Base-by-base conservation (phyloP, 345 rosid genomes). In the Capsella bursapastoris region DNA sequence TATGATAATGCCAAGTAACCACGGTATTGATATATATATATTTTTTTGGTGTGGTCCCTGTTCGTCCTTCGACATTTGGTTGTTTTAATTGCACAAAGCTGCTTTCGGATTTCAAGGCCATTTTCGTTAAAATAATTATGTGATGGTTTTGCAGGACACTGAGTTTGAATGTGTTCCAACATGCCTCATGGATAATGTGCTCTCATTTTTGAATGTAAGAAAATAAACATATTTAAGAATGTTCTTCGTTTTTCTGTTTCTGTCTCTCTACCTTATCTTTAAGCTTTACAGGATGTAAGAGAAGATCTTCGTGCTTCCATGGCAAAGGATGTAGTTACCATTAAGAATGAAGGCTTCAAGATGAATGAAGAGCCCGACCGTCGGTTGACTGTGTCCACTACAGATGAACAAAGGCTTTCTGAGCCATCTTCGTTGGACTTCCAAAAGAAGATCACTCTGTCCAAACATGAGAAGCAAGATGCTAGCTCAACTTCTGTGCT, bases 121-220 rank as follows among this genome's bases (percentile, higher is more conserved):
- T 37, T 22, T 8, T 58, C 12, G 0, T 47, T 48, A 48, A 51
- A 28, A 61, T n/a, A 5, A 18, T 45, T 68, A 40, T 6, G 2
- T 63, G 78, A 72, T 78, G 58, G 57, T 61, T 53, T 40, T 80
- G 85, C 82, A 94, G 98, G 96, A 89, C 63, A 81, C 79, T 27
- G 90, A 84, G 65, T 94, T 94, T 82, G 98, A 94, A 84, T 94
- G 96, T 74, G 97, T 91, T 80, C 90, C 98, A 74, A 83, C 83
- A 53, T 94, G 95, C 78, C 90, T 91, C 59, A 86, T 91, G 98
- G 98, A 94, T 66, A 90, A 86, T 66, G 91, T 94, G 78, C 87
- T 91, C 78, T 81, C 55, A 59, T 93, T 93, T 85, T 77, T 91
- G 57, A 93, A 93, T 69, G 97, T 93, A 83, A 68, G 90, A 67